phyloP scores from a whole-genome alignment of 352 stramenopile species.

The Phytophthora rubi region DNA sequence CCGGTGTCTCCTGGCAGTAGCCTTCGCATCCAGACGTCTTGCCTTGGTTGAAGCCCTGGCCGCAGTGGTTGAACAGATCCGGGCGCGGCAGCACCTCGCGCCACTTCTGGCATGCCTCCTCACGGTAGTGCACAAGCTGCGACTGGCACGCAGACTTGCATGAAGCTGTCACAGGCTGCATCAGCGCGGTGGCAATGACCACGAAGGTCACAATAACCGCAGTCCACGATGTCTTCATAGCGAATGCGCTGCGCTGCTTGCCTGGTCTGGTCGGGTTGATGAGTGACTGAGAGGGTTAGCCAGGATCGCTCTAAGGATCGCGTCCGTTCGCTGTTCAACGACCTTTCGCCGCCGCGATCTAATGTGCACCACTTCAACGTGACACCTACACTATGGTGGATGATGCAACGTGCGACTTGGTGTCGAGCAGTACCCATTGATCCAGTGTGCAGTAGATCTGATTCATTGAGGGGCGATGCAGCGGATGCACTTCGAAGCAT shows the following conservation, averaged over 20 bases:
- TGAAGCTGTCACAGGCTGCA: conserved; percentile 13
- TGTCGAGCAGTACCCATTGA: conserved; percentile 63
- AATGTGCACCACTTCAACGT: conserved; percentile 32
- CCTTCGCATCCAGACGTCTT: conserved; percentile 46
- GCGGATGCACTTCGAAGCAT: conserved; percentile 68
- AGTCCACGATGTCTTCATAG: conserved; percentile 44
- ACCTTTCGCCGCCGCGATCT: conserved; percentile 25
- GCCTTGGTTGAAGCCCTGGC: conserved; percentile 51
- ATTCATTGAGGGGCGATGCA: conserved; percentile 66
- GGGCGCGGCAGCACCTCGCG: conserved; percentile 51
- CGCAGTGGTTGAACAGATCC: conserved; percentile 60
- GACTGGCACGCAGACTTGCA: conserved; percentile 49
- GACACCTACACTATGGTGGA: conserved; percentile 1
- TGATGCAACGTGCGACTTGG: conserved; percentile 30
- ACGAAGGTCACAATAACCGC: conserved; percentile 16
- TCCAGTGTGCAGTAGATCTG: conserved; percentile 72
- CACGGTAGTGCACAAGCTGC: conserved; percentile 49
- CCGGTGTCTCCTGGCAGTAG: conserved; percentile 36
- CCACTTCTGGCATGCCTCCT: conserved; percentile 49
- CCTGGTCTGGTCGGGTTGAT: conserved; percentile 1
- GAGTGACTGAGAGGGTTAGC: conserved; percentile 16
- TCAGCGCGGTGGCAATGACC: conserved; percentile 12
- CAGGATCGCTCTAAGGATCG: conserved; percentile 11
- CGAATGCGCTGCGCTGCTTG: conserved; percentile 3
- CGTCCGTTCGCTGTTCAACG: conserved; percentile 14